Conservation (phyloP, 805 yeast genomes). For the Pichia occidentalis region DNA sequence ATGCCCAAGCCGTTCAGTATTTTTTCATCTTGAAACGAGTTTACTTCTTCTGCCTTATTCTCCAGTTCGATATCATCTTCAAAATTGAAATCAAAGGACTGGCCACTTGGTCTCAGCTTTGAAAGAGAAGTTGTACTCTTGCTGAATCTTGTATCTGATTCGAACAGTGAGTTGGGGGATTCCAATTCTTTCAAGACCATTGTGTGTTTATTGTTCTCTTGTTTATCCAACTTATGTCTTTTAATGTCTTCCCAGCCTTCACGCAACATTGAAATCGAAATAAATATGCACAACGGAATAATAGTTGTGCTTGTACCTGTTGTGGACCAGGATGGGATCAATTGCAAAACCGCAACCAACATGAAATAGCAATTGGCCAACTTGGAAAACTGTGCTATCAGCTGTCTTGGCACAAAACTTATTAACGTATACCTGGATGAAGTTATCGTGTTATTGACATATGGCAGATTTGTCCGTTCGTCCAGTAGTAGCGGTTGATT, state of each 20-base stretch:
- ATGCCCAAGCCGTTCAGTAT: slow-evolving; percentile 18
- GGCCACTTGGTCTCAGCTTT: slow-evolving; percentile 22
- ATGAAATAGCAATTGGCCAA: slow-evolving; percentile 88
- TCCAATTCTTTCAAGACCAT: slow-evolving; percentile 31
- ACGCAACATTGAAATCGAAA: slow-evolving; percentile 80
- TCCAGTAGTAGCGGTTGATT: slow-evolving; percentile 45
- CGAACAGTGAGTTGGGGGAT: slow-evolving; percentile 7
- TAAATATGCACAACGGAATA: slow-evolving; percentile 78
- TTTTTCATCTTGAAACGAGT: slow-evolving; percentile 22
- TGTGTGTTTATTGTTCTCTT: slow-evolving; percentile 62
- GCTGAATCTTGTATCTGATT: slow-evolving; percentile 15
- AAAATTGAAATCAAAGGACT: slow-evolving; percentile 20
- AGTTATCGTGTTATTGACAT: slow-evolving; percentile 62
- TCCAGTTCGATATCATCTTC: slow-evolving; percentile 16
- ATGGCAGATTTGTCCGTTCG: slow-evolving; percentile 60
- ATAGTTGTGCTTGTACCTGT: slow-evolving; percentile 95
- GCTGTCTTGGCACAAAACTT: slow-evolving; percentile 81
- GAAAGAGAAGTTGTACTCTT: slow-evolving; percentile 28
- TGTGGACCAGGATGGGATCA: slow-evolving; percentile 96
- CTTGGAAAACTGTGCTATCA: slow-evolving; percentile 87
- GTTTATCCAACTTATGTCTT: slow-evolving; percentile 77
- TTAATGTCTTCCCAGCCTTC: slow-evolving; percentile 93
- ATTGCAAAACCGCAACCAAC: slow-evolving; percentile 84
- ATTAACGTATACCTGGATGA: slow-evolving; percentile 80
- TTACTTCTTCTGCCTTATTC: slow-evolving; percentile 12